Conservation (phyloP, 106 monocot species). For the Platanthera zijinensis region DNA sequence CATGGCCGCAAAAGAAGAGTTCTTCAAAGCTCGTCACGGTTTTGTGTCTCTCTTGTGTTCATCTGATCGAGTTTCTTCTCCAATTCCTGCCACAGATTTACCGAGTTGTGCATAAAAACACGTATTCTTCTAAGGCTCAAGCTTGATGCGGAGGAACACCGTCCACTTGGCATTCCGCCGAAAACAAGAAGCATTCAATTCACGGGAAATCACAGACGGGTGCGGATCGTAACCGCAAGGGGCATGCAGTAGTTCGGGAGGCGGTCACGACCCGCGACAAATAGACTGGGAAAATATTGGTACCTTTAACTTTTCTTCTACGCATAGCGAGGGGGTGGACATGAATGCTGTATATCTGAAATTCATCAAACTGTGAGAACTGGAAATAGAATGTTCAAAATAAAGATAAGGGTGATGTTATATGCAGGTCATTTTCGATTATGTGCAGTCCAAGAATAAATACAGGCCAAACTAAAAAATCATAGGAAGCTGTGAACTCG, state of each 20-base stretch:
- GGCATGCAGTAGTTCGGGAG: too few species aligned
- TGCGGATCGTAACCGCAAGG: too few species aligned
- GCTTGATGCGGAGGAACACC: too few species aligned
- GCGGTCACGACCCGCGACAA: neutral
- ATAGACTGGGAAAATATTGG: neutral
- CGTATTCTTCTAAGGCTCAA: too few species aligned
- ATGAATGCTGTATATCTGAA: constrained; percentile 69
- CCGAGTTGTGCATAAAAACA: neutral
- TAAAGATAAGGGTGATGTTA: neutral
- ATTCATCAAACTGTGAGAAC: neutral
- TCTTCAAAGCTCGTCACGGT: constrained; percentile 64
- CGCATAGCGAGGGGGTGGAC: constrained; percentile 68
- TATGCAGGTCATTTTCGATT: too few species aligned
- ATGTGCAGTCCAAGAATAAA: too few species aligned
- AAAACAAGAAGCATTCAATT: too few species aligned
- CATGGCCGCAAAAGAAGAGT: neutral
- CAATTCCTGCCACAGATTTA: constrained; percentile 49
- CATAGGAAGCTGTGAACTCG: too few species aligned
- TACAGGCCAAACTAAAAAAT: too few species aligned
- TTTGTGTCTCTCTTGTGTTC: constrained; percentile 28
- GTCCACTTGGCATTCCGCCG: too few species aligned
- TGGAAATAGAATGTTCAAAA: neutral
- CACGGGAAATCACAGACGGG: too few species aligned
- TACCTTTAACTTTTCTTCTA: constrained; percentile 82
- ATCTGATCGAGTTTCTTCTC: constrained; percentile 58